Conservation (phyloP, 202 grass and related monocot species). For the Panicum hallii region DNA sequence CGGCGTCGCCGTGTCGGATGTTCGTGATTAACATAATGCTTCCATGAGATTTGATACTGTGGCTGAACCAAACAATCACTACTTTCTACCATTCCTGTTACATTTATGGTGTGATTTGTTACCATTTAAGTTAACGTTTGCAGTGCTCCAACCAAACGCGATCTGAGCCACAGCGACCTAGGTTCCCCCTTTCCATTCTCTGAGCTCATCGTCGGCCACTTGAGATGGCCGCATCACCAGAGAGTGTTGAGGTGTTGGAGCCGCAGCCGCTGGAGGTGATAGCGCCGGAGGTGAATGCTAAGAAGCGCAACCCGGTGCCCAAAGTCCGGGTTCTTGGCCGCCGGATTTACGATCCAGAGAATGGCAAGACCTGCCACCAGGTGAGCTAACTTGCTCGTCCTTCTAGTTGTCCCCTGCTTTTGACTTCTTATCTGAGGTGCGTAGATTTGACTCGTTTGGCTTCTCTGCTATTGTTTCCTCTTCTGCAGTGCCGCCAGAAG, state of each 20-base stretch:
- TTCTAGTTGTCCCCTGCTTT: background rate
- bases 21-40: too few relatives aligned
- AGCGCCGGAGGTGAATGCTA: slow-evolving; percentile 1
- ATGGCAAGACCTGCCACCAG: slow-evolving; percentile 96
- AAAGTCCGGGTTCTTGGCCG: slow-evolving; percentile 60
- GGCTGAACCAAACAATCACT: too few relatives aligned
- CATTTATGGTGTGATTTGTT: too few relatives aligned
- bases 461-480: background rate
- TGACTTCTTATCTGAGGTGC: background rate
- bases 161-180: background rate
- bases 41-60: too few relatives aligned
- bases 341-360: slow-evolving; percentile 83
- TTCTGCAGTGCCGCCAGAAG: slow-evolving; percentile 88
- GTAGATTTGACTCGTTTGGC: slow-evolving; percentile 1
- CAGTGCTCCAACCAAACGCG: too few relatives aligned
- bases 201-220: background rate
- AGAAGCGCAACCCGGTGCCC: slow-evolving; percentile 58
- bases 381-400: slow-evolving; percentile 29
- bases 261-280: slow-evolving; percentile 16
- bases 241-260: background rate
- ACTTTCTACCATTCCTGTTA: too few relatives aligned
- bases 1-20: too few relatives aligned
- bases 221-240: slow-evolving; percentile 1
- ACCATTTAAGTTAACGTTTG: too few relatives aligned
- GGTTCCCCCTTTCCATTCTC: background rate